Evolutionary conservation across 352 stramenopile genomes (phyloP).

Genomic region (Phytophthora quininea): DNA sequence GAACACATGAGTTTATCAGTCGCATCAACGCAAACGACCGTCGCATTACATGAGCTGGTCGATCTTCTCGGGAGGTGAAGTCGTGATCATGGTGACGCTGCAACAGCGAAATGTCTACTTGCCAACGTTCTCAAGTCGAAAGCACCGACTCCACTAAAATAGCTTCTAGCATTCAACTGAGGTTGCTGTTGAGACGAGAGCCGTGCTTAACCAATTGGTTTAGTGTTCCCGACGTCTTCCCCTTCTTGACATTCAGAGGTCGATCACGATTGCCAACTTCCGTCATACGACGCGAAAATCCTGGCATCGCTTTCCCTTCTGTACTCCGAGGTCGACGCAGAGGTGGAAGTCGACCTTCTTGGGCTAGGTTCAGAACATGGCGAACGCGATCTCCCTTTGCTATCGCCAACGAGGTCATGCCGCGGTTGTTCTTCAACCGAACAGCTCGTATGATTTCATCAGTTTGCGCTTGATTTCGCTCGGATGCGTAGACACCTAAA

Average conservation of each 20-base stretch:
- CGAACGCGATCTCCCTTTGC: conserved; percentile 55
- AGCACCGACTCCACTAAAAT: conserved; percentile 24
- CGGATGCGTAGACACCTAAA: conserved; percentile 44
- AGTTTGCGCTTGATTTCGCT: conserved; percentile 30
- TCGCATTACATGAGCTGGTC: conserved; percentile 58
- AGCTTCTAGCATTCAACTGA: conserved; percentile 1
- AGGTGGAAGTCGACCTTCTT: conserved; percentile 52
- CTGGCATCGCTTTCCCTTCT: not conserved
- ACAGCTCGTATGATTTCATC: conserved; percentile 43
- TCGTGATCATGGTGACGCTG: conserved; percentile 37
- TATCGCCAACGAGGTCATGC: conserved; percentile 45
- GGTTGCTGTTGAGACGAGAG: not conserved
- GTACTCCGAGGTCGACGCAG: conserved; percentile 24
- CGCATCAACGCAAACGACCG: too few relatives aligned
- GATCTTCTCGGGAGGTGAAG: conserved; percentile 49
- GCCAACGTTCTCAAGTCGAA: not conserved
- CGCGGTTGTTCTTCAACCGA: conserved; percentile 51
- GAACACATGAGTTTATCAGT: not conserved
- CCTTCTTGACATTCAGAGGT: conserved; percentile 13
- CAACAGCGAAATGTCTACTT: not conserved
- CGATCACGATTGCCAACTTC: conserved; percentile 26
- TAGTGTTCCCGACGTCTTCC: conserved; percentile 21
- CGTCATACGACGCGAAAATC: conserved; percentile 33
- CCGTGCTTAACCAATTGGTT: conserved; percentile 18
- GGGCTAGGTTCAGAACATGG: conserved; percentile 47